Base-by-base conservation (phyloP, 139 green algal genomes). In the Chlamydomonas schloesseri region DNA sequence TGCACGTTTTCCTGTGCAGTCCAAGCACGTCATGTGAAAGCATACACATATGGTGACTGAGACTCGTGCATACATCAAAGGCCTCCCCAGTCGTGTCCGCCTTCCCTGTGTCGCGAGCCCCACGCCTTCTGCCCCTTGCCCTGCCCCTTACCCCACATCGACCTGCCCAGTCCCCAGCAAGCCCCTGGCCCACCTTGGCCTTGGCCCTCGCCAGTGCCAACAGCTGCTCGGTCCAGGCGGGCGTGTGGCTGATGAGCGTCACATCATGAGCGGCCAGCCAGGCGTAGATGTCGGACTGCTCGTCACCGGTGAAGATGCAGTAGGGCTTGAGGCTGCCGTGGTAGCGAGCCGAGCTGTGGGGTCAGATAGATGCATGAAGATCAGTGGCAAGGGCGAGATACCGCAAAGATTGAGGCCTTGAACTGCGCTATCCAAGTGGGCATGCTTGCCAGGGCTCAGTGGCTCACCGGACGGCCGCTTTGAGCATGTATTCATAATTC, bases 401-500 rank as follows among this genome's bases (percentile, higher is more conserved):
- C n/a, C n/a, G n/a, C n/a, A n/a, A n/a, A n/a, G n/a, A n/a, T n/a
- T n/a, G n/a, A n/a, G n/a, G n/a, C n/a, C n/a, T n/a, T n/a, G n/a
- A n/a, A n/a, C n/a, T n/a, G n/a, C n/a, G n/a, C 42, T 13, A 50
- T 5, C 42, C 42, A 50, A 13, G 42, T 8, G 8, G 2, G 26
- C 24, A 33, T 1, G 26, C 60, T n/a, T 18, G 24, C 24, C 21
- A 21, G 55, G 55, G 10, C 55, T 14, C 57, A 29, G 17, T 24
- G 14, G 17, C 81, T 47, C 57, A 87, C 68, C 68, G 36, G 0
- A 90, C 87, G 10, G 87, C 87, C 1, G 60, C 89, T 75, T 87
- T 86, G 28, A 92, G 62, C 89, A 92, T 89, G 86, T 90, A 83
- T 14, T 92, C 89, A 28, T 90, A 88, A 0, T 47, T 13, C 4